Conservation (phyloP, 106 monocot species). For the Dendrobium catenatum region DNA sequence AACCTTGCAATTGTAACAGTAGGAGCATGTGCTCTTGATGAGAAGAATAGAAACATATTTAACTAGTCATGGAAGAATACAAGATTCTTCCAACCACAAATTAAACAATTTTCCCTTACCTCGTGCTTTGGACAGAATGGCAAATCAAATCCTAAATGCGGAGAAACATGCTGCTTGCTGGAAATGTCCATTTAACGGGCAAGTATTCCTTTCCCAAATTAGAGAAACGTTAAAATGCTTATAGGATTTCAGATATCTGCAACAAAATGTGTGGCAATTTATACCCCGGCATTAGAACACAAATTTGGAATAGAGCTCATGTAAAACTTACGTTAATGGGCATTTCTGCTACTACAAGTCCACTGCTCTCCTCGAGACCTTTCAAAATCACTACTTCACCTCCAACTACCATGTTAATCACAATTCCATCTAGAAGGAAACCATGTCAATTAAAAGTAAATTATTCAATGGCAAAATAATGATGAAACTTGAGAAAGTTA, state of each 20-base stretch:
- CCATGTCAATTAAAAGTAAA: not conserved
- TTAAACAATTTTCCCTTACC: not conserved
- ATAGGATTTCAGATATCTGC: constrained; percentile 66
- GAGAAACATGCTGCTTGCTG: not conserved
- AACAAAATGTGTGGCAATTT: constrained; percentile 8
- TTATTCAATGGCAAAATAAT: not conserved
- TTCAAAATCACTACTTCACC: constrained; percentile 86
- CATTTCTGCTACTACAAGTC: constrained; percentile 87
- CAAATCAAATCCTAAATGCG: not conserved
- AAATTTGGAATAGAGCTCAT: not conserved
- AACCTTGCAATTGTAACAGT: no score
- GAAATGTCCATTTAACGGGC: not conserved
- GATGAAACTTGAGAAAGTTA: not conserved
- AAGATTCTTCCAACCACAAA: not conserved
- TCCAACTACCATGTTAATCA: constrained; percentile 99
- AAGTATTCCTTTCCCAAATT: no score
- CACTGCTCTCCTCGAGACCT: constrained; percentile 68
- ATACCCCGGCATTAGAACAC: not conserved
- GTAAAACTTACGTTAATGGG: constrained; percentile 73
- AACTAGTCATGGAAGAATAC: not conserved
- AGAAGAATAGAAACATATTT: no score
- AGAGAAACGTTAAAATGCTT: not conserved
- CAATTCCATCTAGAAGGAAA: constrained; percentile 76
- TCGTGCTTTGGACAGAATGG: not conserved
- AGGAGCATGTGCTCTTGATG: no score